phyloP scores from a whole-genome alignment of 345 rosid genomes.

The Brassica incana region DNA sequence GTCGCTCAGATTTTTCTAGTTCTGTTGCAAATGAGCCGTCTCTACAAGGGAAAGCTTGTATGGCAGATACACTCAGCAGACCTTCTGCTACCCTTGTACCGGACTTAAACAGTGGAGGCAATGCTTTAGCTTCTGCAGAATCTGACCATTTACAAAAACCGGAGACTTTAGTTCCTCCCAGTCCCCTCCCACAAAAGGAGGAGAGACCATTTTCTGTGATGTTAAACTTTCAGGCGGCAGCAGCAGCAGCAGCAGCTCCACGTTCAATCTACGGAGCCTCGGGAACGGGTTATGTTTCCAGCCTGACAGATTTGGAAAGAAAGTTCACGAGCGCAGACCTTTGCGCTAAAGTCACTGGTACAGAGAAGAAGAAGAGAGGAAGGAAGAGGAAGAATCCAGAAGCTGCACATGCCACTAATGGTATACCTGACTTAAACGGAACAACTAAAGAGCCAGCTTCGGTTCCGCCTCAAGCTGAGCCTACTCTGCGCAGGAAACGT shows the following conservation, averaged over 20 bases:
- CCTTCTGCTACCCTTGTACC: conserved; percentile 46
- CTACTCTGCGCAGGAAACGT: conserved; percentile 45
- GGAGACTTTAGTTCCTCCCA: conserved; percentile 3
- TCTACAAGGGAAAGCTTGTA: conserved; percentile 18
- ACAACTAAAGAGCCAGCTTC: conserved; percentile 38
- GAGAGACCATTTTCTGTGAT: conserved; percentile 32
- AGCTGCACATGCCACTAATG: conserved; percentile 25
- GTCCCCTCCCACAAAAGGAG: conserved; percentile 27
- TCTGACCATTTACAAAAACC: conserved; percentile 26
- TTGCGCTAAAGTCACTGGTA: conserved; percentile 26
- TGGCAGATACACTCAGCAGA: conserved; percentile 22
- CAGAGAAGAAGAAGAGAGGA: conserved; percentile 48
- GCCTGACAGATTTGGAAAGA: conserved; percentile 35
- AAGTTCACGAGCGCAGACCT: conserved; percentile 34
- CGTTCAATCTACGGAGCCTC: conserved; percentile 32
- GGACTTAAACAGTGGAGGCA: conserved; percentile 54
- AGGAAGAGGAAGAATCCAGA: conserved; percentile 48
- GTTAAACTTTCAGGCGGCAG: conserved; percentile 45
- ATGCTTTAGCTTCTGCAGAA: conserved; percentile 17
- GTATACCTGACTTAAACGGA: conserved; percentile 70
- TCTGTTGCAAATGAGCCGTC: conserved; percentile 31
- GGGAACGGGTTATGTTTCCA: conserved; percentile 24
- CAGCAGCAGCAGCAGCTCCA: conserved; percentile 39
- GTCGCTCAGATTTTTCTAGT: conserved; percentile 14
- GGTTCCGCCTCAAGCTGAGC: conserved; percentile 37